phyloP scores from a whole-genome alignment of 345 rosid genomes.

The Eucalyptus dawsonii region DNA sequence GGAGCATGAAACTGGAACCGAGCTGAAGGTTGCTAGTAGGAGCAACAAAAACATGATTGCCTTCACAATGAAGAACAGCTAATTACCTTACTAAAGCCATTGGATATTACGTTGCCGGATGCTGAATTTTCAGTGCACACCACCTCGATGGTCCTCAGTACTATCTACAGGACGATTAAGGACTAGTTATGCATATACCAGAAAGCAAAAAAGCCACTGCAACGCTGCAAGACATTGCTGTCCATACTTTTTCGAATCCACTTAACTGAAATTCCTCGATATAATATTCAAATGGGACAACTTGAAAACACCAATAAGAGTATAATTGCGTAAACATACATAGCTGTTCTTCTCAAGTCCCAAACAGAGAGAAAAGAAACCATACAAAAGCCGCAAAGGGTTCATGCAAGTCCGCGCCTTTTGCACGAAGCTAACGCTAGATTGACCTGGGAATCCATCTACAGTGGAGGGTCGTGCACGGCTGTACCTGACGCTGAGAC shows the following conservation, averaged over 20 bases:
- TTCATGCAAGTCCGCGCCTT: not conserved
- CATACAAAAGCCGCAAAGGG: not conserved
- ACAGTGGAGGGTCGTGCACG: not conserved
- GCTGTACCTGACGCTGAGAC: conserved; percentile 43
- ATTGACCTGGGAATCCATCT: not conserved
- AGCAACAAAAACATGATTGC: not conserved
- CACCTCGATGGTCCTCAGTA: conserved; percentile 32
- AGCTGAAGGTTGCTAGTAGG: not conserved
- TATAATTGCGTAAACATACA: not conserved
- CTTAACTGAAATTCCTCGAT: not conserved
- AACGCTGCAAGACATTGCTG: not conserved
- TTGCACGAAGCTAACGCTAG: not conserved
- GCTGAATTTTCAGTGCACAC: not conserved
- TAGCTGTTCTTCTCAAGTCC: not conserved
- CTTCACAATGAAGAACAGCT: not conserved
- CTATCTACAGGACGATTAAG: conserved; percentile 26
- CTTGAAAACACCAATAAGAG: not conserved
- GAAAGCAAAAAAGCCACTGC: not conserved
- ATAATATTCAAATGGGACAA: not conserved
- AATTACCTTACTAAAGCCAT: conserved; percentile 47
- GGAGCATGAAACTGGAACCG: not conserved
- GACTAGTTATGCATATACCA: not conserved
- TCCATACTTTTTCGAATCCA: not conserved
- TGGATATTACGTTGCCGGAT: conserved; percentile 29
- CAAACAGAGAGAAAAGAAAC: not conserved